A percentile compares a stretch with the other conserved stretches of the same genome.
phyloP scores from a whole-genome alignment of 331 rosid species.

The Malus hybrid region DNA sequence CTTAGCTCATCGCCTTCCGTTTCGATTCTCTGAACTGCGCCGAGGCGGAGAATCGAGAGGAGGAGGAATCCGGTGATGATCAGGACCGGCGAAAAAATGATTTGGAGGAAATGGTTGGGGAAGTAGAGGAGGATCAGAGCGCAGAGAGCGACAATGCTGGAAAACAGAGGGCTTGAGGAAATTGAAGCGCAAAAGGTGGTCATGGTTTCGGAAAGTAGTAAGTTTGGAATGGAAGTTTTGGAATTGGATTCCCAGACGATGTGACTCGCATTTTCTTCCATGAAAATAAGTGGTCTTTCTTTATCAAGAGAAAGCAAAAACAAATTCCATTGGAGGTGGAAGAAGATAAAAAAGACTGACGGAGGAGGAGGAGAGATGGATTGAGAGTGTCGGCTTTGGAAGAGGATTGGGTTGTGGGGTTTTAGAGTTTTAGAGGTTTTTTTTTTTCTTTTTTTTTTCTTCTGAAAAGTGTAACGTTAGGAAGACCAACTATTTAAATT shows the following conservation, averaged over 20 bases:
- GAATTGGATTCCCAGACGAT: slow-evolving; percentile 16
- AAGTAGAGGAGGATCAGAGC: slow-evolving; percentile 48
- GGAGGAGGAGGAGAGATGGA: slow-evolving; percentile 14
- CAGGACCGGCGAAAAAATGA: slow-evolving; percentile 50
- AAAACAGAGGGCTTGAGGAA: slow-evolving; percentile 54
- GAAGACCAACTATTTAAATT: too few species aligned
- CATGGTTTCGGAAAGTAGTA: slow-evolving; percentile 9
- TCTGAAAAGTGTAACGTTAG: too few species aligned
- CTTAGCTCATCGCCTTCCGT: not conserved
- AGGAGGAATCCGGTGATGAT: slow-evolving; percentile 41
- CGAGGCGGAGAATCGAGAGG: slow-evolving; percentile 50
- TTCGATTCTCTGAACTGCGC: slow-evolving; percentile 44
- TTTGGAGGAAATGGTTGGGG: slow-evolving; percentile 35
- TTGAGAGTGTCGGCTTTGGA: not conserved
- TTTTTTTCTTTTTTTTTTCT: not conserved
- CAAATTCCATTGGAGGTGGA: slow-evolving; percentile 23
- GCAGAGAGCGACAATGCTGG: slow-evolving; percentile 51
- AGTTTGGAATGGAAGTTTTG: slow-evolving; percentile 15
- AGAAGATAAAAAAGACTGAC: slow-evolving; percentile 8
- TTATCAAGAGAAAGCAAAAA: slow-evolving; percentile 2
- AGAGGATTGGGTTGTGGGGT: slow-evolving; percentile 23
- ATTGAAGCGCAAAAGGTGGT: slow-evolving; percentile 21
- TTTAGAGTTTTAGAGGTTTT: slow-evolving; percentile 22
- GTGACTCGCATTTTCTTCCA: slow-evolving; percentile 17
- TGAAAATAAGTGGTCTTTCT: not conserved